Percentiles rank a stretch among this genome's conserved stretches.
These are phyloP conservation scores for Dorcoceras hygrometricum DNA, from an alignment of 257 asterid species.

Conservation along the genomic window DNA sequence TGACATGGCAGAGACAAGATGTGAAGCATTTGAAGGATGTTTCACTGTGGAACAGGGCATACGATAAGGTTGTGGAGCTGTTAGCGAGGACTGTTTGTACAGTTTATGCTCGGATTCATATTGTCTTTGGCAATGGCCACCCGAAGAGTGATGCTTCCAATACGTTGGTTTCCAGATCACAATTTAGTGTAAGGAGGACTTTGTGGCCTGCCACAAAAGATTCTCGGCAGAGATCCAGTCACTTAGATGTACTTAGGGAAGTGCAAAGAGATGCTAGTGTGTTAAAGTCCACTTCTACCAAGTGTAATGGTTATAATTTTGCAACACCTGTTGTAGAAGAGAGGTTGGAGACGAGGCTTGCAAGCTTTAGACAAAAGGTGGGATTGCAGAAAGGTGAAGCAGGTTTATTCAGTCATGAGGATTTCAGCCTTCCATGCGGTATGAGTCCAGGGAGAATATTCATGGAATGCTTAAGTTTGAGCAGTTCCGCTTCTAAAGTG, in stretches of 20 bases:
- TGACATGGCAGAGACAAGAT: conserved; percentile 84
- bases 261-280: conserved; percentile 24
- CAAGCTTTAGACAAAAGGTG: conserved; percentile 23
- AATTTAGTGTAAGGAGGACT: conserved; percentile 33
- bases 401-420: conserved; percentile 52
- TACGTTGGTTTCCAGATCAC: conserved; percentile 29
- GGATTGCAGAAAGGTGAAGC: conserved; percentile 43
- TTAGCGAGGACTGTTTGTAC: conserved; percentile 80
- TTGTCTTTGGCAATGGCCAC: conserved; percentile 45
- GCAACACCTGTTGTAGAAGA: conserved; percentile 30
- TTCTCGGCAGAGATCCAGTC: conserved; percentile 28
- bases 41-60: conserved; percentile 83
- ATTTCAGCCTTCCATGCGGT: conserved; percentile 68
- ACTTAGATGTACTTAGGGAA: conserved; percentile 22
- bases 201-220: conserved; percentile 34
- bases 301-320: conserved; percentile 27
- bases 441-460: conserved; percentile 75
- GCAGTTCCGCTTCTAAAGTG: conserved; percentile 55
- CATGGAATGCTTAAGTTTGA: conserved; percentile 71
- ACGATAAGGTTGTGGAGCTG: conserved; percentile 79
- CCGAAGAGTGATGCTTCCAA: conserved; percentile 27
- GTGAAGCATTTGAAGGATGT: conserved; percentile 79
- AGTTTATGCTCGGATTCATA: conserved; percentile 49
- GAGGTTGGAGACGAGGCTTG: conserved; percentile 32
- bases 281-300: conserved; percentile 30